phyloP scores from a whole-genome alignment of 495 filamentous ascomycete species.

The Evernia prunastri region DNA sequence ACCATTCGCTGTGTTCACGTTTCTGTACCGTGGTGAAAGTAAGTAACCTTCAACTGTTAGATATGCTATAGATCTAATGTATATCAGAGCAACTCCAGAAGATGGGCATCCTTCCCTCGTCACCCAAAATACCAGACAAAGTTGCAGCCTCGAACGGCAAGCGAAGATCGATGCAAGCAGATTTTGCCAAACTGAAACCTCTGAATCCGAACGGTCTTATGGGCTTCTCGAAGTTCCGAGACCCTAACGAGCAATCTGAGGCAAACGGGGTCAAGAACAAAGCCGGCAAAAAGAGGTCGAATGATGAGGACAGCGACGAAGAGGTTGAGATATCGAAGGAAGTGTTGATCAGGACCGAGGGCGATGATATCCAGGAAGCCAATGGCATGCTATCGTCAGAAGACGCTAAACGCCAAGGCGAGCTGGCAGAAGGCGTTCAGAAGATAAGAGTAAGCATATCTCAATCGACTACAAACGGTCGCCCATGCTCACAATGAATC shows the following conservation, averaged over 20 bases:
- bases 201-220: constrained; percentile 75
- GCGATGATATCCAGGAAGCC: constrained; percentile 64
- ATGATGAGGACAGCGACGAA: constrained; percentile 49
- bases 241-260: constrained; percentile 47
- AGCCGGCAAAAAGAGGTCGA: constrained; percentile 24
- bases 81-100: constrained; percentile 77
- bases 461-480: background rate
- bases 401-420: constrained; percentile 74
- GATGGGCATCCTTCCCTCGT: constrained; percentile 73
- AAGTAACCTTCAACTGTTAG: constrained; percentile 35
- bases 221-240: constrained; percentile 86
- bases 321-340: constrained; percentile 73
- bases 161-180: constrained; percentile 67
- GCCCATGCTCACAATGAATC: constrained; percentile 21
- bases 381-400: constrained; percentile 59
- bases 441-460: constrained; percentile 73
- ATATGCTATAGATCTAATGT: constrained; percentile 5
- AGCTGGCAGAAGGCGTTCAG: constrained; percentile 83
- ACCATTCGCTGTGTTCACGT: constrained; percentile 95
- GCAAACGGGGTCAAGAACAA: constrained; percentile 53
- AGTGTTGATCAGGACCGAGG: constrained; percentile 57
- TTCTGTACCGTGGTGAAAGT: constrained; percentile 96
- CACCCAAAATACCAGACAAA: constrained; percentile 50
- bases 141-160: constrained; percentile 53
- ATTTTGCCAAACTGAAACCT: constrained; percentile 79